phyloP scores from a whole-genome alignment of 257 asterid species.

The Capsicum rhomboideum region DNA sequence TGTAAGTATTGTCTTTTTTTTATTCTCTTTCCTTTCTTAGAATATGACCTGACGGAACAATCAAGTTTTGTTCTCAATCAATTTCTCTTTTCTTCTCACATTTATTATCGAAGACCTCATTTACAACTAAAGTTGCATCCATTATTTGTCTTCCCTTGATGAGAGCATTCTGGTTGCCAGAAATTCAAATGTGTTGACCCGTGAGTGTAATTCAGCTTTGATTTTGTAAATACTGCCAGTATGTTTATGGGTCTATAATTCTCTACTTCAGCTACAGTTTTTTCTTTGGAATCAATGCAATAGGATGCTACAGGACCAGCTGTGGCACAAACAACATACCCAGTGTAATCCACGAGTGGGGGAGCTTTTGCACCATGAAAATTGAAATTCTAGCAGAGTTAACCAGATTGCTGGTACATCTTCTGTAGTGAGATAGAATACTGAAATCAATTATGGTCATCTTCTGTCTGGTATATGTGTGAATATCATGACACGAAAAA shows the following conservation, averaged over 20 bases:
- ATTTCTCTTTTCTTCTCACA: neutral
- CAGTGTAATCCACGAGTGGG: neutral
- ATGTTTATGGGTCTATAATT: neutral
- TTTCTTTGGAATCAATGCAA: neutral
- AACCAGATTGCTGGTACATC: neutral
- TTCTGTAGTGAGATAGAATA: neutral
- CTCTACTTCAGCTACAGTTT: neutral
- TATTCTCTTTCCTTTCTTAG: neutral
- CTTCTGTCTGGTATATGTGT: neutral
- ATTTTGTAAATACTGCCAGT: neutral
- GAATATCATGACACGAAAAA: neutral
- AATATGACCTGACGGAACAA: neutral
- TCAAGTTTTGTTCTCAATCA: neutral
- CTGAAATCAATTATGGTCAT: neutral
- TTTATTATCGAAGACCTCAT: neutral
- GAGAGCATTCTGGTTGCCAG: neutral
- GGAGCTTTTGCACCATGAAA: neutral
- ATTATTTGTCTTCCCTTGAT: neutral
- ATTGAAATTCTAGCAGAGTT: neutral
- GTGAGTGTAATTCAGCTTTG: neutral
- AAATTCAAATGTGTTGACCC: neutral
- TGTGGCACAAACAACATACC: neutral
- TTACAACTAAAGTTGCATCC: neutral
- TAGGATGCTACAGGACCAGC: neutral
- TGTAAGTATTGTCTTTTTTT: neutral